Percentiles rank a stretch among this genome's conserved stretches.
phyloP scores from a whole-genome alignment of 2,329 filamentous ascomycete species.

The Aspergillus sp. region DNA sequence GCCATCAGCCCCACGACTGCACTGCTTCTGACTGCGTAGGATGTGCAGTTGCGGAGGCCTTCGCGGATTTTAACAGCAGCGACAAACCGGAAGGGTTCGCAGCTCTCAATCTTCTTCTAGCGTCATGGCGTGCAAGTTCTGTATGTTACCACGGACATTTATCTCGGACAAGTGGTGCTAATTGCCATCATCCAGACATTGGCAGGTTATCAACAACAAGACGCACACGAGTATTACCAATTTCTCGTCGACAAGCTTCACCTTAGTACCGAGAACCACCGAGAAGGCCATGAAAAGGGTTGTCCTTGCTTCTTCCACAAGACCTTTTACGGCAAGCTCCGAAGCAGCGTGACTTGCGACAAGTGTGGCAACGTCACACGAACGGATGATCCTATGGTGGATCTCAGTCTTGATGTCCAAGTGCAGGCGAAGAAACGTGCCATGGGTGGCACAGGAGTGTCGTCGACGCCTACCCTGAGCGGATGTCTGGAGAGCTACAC shows the following conservation, averaged over 20 bases:
- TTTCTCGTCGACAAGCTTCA: slow-evolving; percentile 92
- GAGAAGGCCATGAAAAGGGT: slow-evolving; percentile 54
- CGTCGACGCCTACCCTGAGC: slow-evolving; percentile 58
- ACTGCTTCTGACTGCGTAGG: slow-evolving; percentile 58
- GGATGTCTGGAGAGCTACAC: slow-evolving; percentile 88
- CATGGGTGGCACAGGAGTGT: slow-evolving; percentile 40
- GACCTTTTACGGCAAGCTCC: slow-evolving; percentile 89
- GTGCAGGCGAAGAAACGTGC: slow-evolving; percentile 61
- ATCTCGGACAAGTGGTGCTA: background rate
- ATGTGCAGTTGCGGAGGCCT: slow-evolving; percentile 64
- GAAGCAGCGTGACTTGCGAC: slow-evolving; percentile 87
- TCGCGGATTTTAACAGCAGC: slow-evolving; percentile 63
- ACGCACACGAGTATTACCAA: slow-evolving; percentile 96
- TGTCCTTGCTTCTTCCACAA: slow-evolving; percentile 93
- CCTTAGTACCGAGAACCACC: slow-evolving; percentile 71
- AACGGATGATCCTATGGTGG: slow-evolving; percentile 84
- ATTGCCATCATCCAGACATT: slow-evolving; percentile 55
- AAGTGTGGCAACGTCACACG: slow-evolving; percentile 81
- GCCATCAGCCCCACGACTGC: slow-evolving; percentile 79
- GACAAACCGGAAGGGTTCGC: slow-evolving; percentile 81
- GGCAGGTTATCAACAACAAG: slow-evolving; percentile 91
- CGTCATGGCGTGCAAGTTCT: slow-evolving; percentile 81
- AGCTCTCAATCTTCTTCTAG: slow-evolving; percentile 82
- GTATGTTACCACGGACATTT: slow-evolving; percentile 50
- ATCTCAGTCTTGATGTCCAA: slow-evolving; percentile 85